Evolutionary conservation across 148 eudicot species (phyloP).

Genomic region (Arbutus unedo): DNA sequence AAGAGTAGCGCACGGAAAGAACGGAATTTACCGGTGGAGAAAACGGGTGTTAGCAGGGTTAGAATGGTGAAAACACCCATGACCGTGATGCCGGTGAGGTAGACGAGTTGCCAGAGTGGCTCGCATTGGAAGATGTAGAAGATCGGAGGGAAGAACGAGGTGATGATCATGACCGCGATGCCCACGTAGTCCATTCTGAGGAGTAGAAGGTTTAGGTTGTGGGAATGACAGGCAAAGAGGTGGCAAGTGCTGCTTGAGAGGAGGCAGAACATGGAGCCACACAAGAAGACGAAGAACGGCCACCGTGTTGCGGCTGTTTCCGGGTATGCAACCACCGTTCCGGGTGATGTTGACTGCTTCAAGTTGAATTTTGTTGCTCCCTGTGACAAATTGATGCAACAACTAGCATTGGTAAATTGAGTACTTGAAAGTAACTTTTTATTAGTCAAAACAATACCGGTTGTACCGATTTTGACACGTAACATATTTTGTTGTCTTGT

Average conservation of each 20-base stretch:
- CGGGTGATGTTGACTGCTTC: conserved; percentile 26
- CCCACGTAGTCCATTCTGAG: conserved; percentile 78
- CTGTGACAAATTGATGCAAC: conserved; percentile 23
- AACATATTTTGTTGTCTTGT: no score
- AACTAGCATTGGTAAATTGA: background rate
- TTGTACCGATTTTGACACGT: no score
- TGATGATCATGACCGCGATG: conserved; percentile 80
- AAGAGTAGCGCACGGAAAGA: conserved; percentile 62
- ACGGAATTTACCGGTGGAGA: conserved; percentile 57
- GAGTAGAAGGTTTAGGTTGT: conserved; percentile 47
- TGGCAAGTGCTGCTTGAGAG: conserved; percentile 77
- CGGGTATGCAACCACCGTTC: conserved; percentile 12
- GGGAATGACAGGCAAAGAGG: conserved; percentile 89
- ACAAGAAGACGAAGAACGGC: conserved; percentile 83
- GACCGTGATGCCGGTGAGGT: conserved; percentile 59
- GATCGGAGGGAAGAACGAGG: conserved; percentile 93
- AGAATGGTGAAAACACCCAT: conserved; percentile 60
- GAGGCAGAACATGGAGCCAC: conserved; percentile 90
- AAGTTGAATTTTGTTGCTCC: conserved; percentile 45
- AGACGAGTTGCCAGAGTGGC: conserved; percentile 69
- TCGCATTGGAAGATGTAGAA: conserved; percentile 86
- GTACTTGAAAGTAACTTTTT: no score
- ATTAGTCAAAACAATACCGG: no score
- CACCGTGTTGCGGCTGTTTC: conserved; percentile 42
- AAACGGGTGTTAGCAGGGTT: conserved; percentile 60